phyloP scores from a whole-genome alignment of 2,329 filamentous ascomycete genomes.

The Mycosphaerella sp. region DNA sequence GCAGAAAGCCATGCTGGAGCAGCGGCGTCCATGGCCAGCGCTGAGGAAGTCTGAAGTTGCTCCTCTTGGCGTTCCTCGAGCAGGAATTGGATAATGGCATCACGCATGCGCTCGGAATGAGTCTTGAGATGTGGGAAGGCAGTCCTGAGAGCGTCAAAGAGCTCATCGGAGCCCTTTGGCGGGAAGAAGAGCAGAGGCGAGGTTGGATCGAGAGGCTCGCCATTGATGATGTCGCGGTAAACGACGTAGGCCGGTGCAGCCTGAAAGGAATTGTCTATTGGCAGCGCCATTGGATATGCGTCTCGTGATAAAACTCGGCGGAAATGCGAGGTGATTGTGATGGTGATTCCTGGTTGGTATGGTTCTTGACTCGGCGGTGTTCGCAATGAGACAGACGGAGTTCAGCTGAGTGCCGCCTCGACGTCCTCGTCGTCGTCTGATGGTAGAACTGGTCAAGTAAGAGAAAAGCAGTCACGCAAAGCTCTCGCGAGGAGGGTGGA shows the following conservation, averaged over 20 bases:
- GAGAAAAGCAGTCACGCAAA: too few relatives aligned
- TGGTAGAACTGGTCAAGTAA: not conserved
- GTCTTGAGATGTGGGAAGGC: constrained; percentile 34
- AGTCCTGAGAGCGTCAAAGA: constrained; percentile 35
- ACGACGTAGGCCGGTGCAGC: constrained; percentile 29
- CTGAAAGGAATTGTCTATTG: constrained; percentile 13
- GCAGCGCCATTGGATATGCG: constrained; percentile 18
- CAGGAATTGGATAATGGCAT: constrained; percentile 37
- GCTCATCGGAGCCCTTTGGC: constrained; percentile 36
- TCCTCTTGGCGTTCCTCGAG: constrained; percentile 33
- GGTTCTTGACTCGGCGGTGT: not conserved
- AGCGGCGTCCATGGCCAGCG: constrained; percentile 21
- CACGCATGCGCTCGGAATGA: constrained; percentile 37
- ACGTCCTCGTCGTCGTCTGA: constrained; percentile 15
- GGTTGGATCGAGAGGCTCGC: constrained; percentile 32
- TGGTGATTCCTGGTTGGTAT: not conserved
- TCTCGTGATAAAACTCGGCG: not conserved
- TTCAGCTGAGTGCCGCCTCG: constrained; percentile 12
- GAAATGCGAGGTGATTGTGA: not conserved
- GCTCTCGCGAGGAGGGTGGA: not conserved
- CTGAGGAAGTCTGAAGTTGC: constrained; percentile 22
- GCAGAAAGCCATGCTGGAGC: constrained; percentile 28
- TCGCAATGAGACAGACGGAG: constrained; percentile 10
- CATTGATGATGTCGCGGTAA: constrained; percentile 31
- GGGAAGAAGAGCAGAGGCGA: constrained; percentile 34